These are phyloP conservation scores for Pyrenophora graminea DNA, from an alignment of 2,329 filamentous ascomycete genomes.

Conservation along the genomic window DNA sequence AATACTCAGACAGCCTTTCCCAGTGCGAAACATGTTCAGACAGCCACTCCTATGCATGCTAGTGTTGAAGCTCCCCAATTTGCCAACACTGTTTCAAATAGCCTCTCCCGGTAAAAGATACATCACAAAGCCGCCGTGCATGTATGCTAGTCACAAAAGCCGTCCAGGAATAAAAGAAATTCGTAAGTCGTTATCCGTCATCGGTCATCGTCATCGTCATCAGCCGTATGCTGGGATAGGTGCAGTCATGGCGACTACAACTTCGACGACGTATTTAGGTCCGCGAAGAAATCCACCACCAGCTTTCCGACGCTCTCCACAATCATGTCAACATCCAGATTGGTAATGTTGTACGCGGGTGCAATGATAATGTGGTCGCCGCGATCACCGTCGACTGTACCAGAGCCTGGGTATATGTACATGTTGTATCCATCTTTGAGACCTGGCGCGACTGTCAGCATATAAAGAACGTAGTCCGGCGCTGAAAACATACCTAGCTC, in stretches of 20 bases:
- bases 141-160: neutral
- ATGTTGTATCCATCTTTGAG: slow-evolving; percentile 55
- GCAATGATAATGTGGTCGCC: slow-evolving; percentile 74
- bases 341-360: slow-evolving; percentile 68
- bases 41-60: slow-evolving; percentile 11
- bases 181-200: neutral
- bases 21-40: slow-evolving; percentile 5
- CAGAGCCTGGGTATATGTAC: slow-evolving; percentile 66
- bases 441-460: slow-evolving; percentile 33
- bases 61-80: neutral
- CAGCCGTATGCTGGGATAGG: neutral
- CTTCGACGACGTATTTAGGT: slow-evolving; percentile 6
- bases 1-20: neutral
- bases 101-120: neutral
- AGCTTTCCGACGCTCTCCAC: slow-evolving; percentile 58
- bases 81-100: neutral
- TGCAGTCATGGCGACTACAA: neutral
- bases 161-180: neutral
- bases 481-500: slow-evolving; percentile 50
- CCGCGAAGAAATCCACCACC: slow-evolving; percentile 54
- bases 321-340: slow-evolving; percentile 60
- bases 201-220: neutral
- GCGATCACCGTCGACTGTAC: slow-evolving; percentile 60
- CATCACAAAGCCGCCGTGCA: neutral
- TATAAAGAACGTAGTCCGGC: neutral